Evolutionary conservation across 306 rosid genomes (phyloP), one percentile per base, ranked within the genome.

Genomic region (Carpinus viminea): DNA sequence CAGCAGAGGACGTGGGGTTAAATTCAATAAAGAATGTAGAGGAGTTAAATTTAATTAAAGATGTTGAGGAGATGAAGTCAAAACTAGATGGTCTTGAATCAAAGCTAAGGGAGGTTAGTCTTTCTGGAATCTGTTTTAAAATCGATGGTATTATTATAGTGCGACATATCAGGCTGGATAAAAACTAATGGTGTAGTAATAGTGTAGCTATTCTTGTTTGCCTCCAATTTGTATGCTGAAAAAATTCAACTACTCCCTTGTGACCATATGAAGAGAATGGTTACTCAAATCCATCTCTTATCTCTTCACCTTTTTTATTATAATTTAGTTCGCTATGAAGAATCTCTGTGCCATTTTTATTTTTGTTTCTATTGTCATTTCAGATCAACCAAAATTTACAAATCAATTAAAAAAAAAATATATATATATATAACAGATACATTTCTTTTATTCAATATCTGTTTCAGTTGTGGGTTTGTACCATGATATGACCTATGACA

Each of bases 71-170:
- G 87, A 86, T 96, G 86, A 96, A 96, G 74, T 84, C 80, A 26
- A 91, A 91, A 87, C 82, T 91, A 12, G 85, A 83, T 76, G 83
- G 87, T 77, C 84, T 96, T 79, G 96, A 91, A 83, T 80, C 88
- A 74, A 91, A 96, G 86, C 91, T 96, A 51, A 82, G 84, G 47
- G 91, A 93, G 99, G 99, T 96, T 68, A 70, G 90, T 74, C 82
- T 53, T 81, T 78, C 41, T 78, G 53, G 73, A 72, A 80, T 47
- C 61, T 68, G 17, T 7, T 48, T 34, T 9, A 66, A 66, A 31
- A 41, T 38, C 38, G 8, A 13, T 13, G 41, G 43, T 66, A 66
- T 41, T 17, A 38, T 41, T 41, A 17, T 20, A 10, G 15, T 66
- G 26, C 8, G 45, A 62, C 46, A 28, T 16, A 65, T 66, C 51